Percentiles rank a stretch among this genome's conserved stretches.
phyloP scores from a whole-genome alignment of 1,284 basidiomycete species.

The Cryptococcus deneoformans region DNA sequence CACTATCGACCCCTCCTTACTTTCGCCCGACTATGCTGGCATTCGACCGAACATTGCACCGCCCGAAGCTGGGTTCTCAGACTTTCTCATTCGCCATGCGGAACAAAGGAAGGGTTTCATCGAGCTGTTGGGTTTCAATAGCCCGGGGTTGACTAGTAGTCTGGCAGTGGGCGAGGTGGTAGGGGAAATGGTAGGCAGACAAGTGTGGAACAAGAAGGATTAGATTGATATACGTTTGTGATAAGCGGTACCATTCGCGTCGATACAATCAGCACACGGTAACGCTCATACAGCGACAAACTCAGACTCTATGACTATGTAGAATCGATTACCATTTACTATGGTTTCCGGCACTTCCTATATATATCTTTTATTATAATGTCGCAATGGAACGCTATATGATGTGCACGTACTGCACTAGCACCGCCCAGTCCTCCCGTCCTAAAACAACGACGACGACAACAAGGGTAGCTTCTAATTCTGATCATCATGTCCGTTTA shows the following conservation, averaged over 20 bases:
- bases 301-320: too few relatives aligned
- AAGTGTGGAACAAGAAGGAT: constrained; percentile 29
- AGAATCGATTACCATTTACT: too few relatives aligned
- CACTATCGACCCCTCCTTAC: constrained; percentile 59
- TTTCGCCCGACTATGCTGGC: constrained; percentile 87
- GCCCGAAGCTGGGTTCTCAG: constrained; percentile 73
- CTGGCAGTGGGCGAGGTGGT: constrained; percentile 55
- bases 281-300: too few relatives aligned
- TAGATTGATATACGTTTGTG: background rate
- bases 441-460: too few relatives aligned
- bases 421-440: too few relatives aligned
- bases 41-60: constrained; percentile 84
- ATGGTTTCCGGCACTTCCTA: too few relatives aligned
- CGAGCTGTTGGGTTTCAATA: constrained; percentile 55
- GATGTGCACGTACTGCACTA: too few relatives aligned
- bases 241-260: background rate
- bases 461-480: too few relatives aligned
- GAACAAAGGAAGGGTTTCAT: constrained; percentile 43
- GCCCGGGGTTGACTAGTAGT: constrained; percentile 54
- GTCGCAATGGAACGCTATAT: too few relatives aligned
- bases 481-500: too few relatives aligned
- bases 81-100: constrained; percentile 60
- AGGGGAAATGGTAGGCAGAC: constrained; percentile 44
- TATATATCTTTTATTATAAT: too few relatives aligned
- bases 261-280: background rate